Percentiles rank a stretch among this genome's conserved stretches.
These are phyloP conservation scores for Mallotus repandus DNA, from an alignment of 441 rosid genomes.

Conservation along the genomic window DNA sequence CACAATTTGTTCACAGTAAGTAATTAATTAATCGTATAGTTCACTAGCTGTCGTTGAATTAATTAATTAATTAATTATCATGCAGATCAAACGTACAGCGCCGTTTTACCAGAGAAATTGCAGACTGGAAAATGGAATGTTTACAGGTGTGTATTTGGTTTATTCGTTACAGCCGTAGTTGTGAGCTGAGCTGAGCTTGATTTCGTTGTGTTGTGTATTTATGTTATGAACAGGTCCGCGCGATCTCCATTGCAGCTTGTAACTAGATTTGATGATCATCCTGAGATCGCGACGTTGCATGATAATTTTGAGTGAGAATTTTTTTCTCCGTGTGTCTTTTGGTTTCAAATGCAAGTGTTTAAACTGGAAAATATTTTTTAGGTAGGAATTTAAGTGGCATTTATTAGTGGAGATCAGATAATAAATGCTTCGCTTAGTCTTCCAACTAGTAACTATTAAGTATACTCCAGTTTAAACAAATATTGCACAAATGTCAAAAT, in stretches of 20 bases:
- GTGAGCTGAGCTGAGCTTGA: not conserved
- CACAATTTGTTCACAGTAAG: conserved; percentile 48
- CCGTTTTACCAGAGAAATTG: conserved; percentile 87
- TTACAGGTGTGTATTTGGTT: conserved; percentile 49
- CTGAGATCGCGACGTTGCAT: conserved; percentile 82
- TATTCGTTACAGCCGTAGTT: not conserved
- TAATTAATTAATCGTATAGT: not conserved
- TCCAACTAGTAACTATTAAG: too few species aligned
- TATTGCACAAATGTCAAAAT: not conserved
- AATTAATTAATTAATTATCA: not conserved
- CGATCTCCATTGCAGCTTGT: conserved; percentile 72
- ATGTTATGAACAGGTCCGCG: conserved; percentile 54
- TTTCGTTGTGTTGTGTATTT: not conserved
- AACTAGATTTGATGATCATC: conserved; percentile 74
- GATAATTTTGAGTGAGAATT: conserved; percentile 81
- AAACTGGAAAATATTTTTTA: not conserved
- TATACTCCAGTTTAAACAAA: not conserved
- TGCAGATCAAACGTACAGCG: conserved; percentile 72
- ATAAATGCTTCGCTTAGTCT: too few species aligned
- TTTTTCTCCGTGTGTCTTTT: not conserved
- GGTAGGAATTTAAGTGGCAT: too few species aligned
- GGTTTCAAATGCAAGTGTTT: not conserved
- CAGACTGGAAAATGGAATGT: conserved; percentile 91
- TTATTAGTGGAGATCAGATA: too few species aligned
- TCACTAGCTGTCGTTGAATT: too few species aligned